Base-by-base conservation (phyloP, 1,284 basidiomycete genomes). In the Inonotus obliquus region DNA sequence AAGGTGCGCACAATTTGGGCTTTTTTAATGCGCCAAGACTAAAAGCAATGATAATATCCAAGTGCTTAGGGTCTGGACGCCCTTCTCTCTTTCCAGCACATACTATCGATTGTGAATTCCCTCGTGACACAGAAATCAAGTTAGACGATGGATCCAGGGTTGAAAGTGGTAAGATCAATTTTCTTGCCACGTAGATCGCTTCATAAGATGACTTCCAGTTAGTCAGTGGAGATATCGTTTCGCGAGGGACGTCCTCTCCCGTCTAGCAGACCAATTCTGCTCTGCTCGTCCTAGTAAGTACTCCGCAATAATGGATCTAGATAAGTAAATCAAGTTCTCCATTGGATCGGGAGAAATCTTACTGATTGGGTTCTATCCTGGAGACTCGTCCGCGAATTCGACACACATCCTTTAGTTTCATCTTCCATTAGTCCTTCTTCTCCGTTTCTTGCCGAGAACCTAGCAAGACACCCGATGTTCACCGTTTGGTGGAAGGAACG, bases 281-380 rank as follows among this genome's bases (percentile, higher is more conserved):
- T 53, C 59, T 9, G 58, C 65, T 13, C 58, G 54, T 17, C 63
- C 59, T 11, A 35, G 56, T 9, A 60, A 60, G 10, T 67, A 67
- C 49, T 58, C 63, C 17, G 62, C 64, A 10, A 62, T 67, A 9
- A 49, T 67, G 21, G 59, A 62, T n/a, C 35, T 67, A 6, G 66
- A 67, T 54, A 61, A 62, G n/a, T n/a, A n/a, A n/a, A n/a, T n/a
- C n/a, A n/a, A n/a, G n/a, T n/a, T n/a, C n/a, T n/a, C n/a, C n/a
- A n/a, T n/a, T n/a, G n/a, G n/a, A n/a, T n/a, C n/a, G n/a, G n/a
- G n/a, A n/a, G n/a, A n/a, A n/a, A n/a, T n/a, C n/a, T n/a, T n/a
- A n/a, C n/a, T n/a, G n/a, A n/a, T n/a, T n/a, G n/a, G n/a, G n/a
- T n/a, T n/a, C n/a, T n/a, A n/a, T n/a, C n/a, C n/a, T n/a, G n/a